Percentiles rank a stretch among this genome's conserved stretches.
Evolutionary conservation across 768 basidiomycete genomes (phyloP).

Genomic region (Lepiota brunneoincarnata): DNA sequence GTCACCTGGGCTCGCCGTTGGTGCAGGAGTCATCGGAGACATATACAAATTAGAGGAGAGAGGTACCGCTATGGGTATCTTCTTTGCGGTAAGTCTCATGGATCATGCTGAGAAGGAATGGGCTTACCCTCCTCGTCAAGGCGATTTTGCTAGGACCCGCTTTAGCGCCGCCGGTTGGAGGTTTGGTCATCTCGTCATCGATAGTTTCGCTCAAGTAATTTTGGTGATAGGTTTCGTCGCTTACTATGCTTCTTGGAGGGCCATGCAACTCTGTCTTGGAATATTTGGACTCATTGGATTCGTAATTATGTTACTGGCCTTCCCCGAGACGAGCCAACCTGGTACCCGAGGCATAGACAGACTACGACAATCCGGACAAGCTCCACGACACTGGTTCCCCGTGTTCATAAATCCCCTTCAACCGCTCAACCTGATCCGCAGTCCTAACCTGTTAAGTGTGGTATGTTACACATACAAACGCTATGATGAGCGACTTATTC

Average conservation of each 20-base stretch:
- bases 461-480: background rate
- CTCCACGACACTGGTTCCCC: slow-evolving; percentile 19
- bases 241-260: slow-evolving; percentile 55
- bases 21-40: slow-evolving; percentile 61
- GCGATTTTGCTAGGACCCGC: slow-evolving; percentile 57
- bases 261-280: slow-evolving; percentile 49
- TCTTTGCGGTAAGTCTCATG: slow-evolving; percentile 41
- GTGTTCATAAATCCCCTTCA: slow-evolving; percentile 55
- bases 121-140: slow-evolving; percentile 23
- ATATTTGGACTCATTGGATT: slow-evolving; percentile 37
- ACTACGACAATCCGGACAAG: slow-evolving; percentile 27
- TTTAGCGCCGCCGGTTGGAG: slow-evolving; percentile 56
- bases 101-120: no score
- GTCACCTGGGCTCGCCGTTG: slow-evolving; percentile 53
- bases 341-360: slow-evolving; percentile 55
- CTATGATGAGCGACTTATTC: background rate
- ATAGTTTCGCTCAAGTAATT: background rate
- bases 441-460: slow-evolving; percentile 48
- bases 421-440: slow-evolving; percentile 43
- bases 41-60: slow-evolving; percentile 65
- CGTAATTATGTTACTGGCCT: slow-evolving; percentile 36
- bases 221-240: slow-evolving; percentile 3
- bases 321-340: slow-evolving; percentile 71
- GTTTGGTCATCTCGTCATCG: slow-evolving; percentile 18
- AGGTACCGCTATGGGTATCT: slow-evolving; percentile 56